These are phyloP conservation scores for Halophytophthora polymorphica DNA, from an alignment of 352 stramenopile species.

Conservation along the genomic window DNA sequence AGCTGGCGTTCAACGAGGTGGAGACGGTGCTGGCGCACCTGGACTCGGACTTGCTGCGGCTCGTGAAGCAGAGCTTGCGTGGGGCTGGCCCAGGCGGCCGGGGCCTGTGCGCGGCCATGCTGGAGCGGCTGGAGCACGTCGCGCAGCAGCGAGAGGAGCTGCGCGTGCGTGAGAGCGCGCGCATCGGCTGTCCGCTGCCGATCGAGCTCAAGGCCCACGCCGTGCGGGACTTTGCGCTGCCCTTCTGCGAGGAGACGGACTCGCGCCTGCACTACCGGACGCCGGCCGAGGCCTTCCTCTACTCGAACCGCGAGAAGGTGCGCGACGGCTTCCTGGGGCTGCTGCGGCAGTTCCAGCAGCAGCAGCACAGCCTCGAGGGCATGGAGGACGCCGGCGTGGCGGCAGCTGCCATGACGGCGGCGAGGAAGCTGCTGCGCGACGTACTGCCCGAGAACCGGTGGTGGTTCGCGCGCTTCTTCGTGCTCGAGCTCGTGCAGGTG, in stretches of 20 bases:
- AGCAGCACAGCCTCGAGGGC: slow-evolving; percentile 48
- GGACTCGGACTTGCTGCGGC: slow-evolving; percentile 25
- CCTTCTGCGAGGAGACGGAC: slow-evolving; percentile 67
- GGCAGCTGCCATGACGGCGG: slow-evolving; percentile 22
- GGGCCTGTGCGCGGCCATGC: slow-evolving; percentile 22
- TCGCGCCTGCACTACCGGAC: slow-evolving; percentile 66
- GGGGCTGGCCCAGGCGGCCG: no score
- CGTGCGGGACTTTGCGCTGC: slow-evolving; percentile 51
- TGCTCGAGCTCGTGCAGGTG: slow-evolving; percentile 63
- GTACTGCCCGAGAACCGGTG: slow-evolving; percentile 55
- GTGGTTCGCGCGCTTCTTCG: slow-evolving; percentile 80
- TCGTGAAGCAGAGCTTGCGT: slow-evolving; percentile 22
- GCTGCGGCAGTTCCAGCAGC: slow-evolving; percentile 55
- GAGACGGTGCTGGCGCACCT: slow-evolving; percentile 34
- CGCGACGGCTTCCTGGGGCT: slow-evolving; percentile 57
- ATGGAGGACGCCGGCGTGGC: slow-evolving; percentile 32
- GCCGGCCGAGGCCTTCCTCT: slow-evolving; percentile 44
- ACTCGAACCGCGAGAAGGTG: slow-evolving; percentile 66
- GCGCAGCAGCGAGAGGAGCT: slow-evolving; percentile 38
- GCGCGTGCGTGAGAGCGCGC: slow-evolving; percentile 49
- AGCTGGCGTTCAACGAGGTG: slow-evolving; percentile 31
- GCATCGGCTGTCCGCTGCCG: slow-evolving; percentile 45
- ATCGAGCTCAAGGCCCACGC: slow-evolving; percentile 53
- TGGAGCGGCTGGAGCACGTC: slow-evolving; percentile 26
- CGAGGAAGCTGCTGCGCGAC: slow-evolving; percentile 30